Conservation (phyloP, 768 basidiomycete genomes). For the Royoungia palumana region DNA sequence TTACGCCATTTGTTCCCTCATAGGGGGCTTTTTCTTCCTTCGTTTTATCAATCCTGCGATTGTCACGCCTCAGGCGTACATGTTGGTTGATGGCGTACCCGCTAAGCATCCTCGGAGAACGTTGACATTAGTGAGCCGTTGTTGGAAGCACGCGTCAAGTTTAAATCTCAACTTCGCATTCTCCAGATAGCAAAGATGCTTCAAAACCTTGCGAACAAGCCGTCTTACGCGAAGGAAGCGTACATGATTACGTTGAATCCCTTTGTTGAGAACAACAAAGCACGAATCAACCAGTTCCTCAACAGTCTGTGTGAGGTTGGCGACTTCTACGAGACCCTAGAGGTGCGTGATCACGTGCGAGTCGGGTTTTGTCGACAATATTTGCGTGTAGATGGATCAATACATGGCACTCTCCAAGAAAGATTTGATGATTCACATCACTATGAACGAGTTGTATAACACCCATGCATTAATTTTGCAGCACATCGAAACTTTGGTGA, state of each 20-base stretch:
- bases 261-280: conserved; percentile 98
- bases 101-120: conserved; percentile 97
- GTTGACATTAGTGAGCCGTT: conserved; percentile 71
- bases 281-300: conserved; percentile 94
- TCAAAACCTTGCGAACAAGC: conserved; percentile 98
- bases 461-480: conserved; percentile 94
- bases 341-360: conserved; percentile 50
- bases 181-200: conserved; percentile 97
- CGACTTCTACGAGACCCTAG: conserved; percentile 97
- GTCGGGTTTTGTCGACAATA: background rate
- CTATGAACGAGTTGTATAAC: conserved; percentile 98
- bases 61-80: conserved; percentile 98
- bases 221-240: conserved; percentile 93
- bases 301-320: conserved; percentile 98
- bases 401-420: conserved; percentile 99
- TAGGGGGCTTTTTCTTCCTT: conserved; percentile 99
- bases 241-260: conserved; percentile 99
- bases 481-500: conserved; percentile 90
- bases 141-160: background rate
- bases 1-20: conserved; percentile 96
- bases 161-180: conserved; percentile 4
- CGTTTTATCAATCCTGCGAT: conserved; percentile 99
- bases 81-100: conserved; percentile 97
- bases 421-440: conserved; percentile 97
- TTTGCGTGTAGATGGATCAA: conserved; percentile 85